These are phyloP conservation scores for Scortechinia acanthostroma DNA, from an alignment of 2,329 filamentous ascomycete genomes.

Conservation along the genomic window DNA sequence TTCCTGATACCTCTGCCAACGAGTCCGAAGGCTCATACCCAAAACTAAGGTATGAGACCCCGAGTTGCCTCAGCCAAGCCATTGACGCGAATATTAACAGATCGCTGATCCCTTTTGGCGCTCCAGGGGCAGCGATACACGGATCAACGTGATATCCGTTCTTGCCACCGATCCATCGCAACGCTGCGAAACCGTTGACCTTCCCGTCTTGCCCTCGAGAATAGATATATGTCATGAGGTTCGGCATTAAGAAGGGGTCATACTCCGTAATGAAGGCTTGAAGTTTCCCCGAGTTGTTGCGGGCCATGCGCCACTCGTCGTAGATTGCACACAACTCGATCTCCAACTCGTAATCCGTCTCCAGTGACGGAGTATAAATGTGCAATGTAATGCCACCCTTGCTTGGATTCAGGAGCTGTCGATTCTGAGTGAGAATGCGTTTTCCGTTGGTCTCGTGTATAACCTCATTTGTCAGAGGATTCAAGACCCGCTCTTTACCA, in stretches of 20 bases:
- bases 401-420: constrained; percentile 20
- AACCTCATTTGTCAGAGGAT: constrained; percentile 26
- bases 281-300: constrained; percentile 15
- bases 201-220: constrained; percentile 15
- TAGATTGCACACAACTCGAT: constrained; percentile 21
- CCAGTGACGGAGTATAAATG: constrained; percentile 20
- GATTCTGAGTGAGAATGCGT: constrained; percentile 22
- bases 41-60: constrained; percentile 22
- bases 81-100: constrained; percentile 24
- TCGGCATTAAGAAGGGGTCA: constrained; percentile 24
- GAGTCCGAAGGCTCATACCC: constrained; percentile 24
- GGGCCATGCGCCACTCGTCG: constrained; percentile 22
- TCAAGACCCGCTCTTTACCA: constrained; percentile 25
- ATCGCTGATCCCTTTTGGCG: constrained; percentile 25
- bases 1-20: constrained; percentile 19
- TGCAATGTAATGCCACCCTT: constrained; percentile 22
- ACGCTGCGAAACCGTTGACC: constrained; percentile 25
- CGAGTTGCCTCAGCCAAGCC: constrained; percentile 20
- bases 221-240: constrained; percentile 29
- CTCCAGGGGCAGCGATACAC: constrained; percentile 20
- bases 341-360: constrained; percentile 17
- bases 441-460: constrained; percentile 22
- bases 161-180: constrained; percentile 22
- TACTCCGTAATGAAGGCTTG: constrained; percentile 30
- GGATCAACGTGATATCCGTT: constrained; percentile 31